Percentiles rank a stretch among this genome's conserved stretches.
Conservation (phyloP, 176 grass and related monocot genomes). For the Cymbopogon citratus region DNA sequence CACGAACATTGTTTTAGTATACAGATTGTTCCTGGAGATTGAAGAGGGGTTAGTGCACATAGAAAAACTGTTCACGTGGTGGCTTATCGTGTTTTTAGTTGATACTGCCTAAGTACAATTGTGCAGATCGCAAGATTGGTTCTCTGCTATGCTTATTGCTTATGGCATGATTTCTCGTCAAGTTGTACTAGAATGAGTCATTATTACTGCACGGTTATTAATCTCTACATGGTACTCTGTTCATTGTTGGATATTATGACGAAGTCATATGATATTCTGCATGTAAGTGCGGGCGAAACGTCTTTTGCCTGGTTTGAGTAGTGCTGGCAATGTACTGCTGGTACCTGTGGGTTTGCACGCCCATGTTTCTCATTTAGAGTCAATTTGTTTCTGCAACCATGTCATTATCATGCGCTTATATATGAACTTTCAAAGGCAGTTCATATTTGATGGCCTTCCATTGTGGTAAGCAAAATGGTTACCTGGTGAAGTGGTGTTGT, state of each 20-base stretch:
- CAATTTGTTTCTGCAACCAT: neutral
- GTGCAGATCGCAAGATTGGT: neutral
- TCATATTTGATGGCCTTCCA: neutral
- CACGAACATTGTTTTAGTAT: slow-evolving; percentile 23
- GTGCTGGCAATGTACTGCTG: neutral
- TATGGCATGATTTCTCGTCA: neutral
- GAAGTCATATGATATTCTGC: neutral
- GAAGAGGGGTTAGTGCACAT: slow-evolving; percentile 29
- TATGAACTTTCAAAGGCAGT: neutral
- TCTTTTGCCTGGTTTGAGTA: neutral
- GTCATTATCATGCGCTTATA: neutral
- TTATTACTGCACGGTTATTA: neutral
- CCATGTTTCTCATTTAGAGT: neutral
- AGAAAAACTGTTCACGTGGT: slow-evolving; percentile 22
- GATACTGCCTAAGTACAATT: neutral
- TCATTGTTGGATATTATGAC: neutral
- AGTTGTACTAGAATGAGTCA: neutral
- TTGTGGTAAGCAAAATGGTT: neutral
- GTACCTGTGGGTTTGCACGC: neutral
- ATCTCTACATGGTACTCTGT: slow-evolving; percentile 3
- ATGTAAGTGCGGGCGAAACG: neutral
- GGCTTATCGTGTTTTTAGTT: slow-evolving; percentile 27
- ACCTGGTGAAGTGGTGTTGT: neutral
- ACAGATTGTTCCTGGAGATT: slow-evolving; percentile 22
- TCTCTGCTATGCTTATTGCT: neutral